A percentile compares a stretch with the other conserved stretches of the same genome.
Conservation (phyloP, 2,329 filamentous ascomycete species). For the Apiospora arundinis region DNA sequence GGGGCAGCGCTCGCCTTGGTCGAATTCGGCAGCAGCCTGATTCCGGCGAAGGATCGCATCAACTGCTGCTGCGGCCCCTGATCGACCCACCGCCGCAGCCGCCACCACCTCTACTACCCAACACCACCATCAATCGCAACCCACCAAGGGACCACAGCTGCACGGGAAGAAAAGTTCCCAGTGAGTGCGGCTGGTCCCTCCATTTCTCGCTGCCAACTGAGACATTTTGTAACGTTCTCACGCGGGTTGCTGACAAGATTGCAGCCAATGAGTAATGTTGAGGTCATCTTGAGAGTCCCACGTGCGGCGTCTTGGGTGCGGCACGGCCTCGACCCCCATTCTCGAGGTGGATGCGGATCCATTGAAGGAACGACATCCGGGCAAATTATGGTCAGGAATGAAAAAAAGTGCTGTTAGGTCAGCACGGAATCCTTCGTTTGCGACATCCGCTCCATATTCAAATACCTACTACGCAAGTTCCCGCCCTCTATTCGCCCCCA, state of each 20-base stretch:
- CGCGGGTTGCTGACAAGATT: slow-evolving; percentile 12
- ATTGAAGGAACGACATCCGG: neutral
- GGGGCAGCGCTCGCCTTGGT: neutral
- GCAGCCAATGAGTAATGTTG: neutral
- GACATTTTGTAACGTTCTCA: neutral
- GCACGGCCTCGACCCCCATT: neutral
- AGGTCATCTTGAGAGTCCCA: neutral
- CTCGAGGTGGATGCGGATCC: neutral
- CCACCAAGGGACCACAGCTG: neutral
- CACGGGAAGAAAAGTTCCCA: neutral
- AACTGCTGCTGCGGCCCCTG: neutral
- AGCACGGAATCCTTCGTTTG: slow-evolving; percentile 3
- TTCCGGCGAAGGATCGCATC: neutral
- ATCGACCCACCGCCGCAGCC: neutral
- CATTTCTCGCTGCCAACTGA: neutral
- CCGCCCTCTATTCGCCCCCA: neutral
- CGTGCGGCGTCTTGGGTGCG: neutral
- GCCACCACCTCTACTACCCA: neutral
- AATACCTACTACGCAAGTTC: neutral
- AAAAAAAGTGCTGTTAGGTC: neutral
- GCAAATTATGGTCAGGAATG: neutral
- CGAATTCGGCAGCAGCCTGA: neutral
- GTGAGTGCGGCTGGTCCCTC: too few species aligned
- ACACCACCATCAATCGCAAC: neutral
- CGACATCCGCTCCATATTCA: neutral